phyloP scores from a whole-genome alignment of 176 grass and related monocot genomes.

The Oryza nivara region DNA sequence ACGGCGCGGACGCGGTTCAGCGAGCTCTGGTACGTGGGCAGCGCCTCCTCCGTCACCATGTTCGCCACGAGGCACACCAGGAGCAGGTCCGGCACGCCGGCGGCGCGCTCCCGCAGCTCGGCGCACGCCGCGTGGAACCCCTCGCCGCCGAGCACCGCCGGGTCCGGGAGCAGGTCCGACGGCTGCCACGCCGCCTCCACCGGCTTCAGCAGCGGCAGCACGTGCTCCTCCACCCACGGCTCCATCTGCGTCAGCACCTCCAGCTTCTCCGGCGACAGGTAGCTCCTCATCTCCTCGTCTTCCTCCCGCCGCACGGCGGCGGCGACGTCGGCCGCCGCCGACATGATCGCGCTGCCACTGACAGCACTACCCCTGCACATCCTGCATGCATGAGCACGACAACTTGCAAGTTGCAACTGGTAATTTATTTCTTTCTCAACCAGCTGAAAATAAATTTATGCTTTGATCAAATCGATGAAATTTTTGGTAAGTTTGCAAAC shows the following conservation, averaged over 20 bases:
- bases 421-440: background rate
- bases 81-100: slow-evolving; percentile 53
- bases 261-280: slow-evolving; percentile 68
- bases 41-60: slow-evolving; percentile 93
- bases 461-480: background rate
- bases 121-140: slow-evolving; percentile 59
- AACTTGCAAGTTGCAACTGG: background rate
- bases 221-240: slow-evolving; percentile 55
- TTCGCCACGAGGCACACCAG: slow-evolving; percentile 77
- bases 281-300: slow-evolving; percentile 9
- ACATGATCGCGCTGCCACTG: no score
- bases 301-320: background rate
- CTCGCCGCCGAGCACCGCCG: slow-evolving; percentile 44
- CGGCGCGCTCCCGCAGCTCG: slow-evolving; percentile 51
- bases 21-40: slow-evolving; percentile 89
- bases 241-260: slow-evolving; percentile 73
- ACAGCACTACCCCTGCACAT: slow-evolving; percentile 15
- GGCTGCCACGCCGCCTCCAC: slow-evolving; percentile 75
- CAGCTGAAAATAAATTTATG: background rate
- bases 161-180: slow-evolving; percentile 73
- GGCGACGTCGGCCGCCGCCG: no score
- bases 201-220: slow-evolving; percentile 79
- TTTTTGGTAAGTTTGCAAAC: no score
- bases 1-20: slow-evolving; percentile 65
- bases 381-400: slow-evolving; percentile 2